phyloP scores from a whole-genome alignment of 2,329 filamentous ascomycete species.

The Apiospora sp. region DNA sequence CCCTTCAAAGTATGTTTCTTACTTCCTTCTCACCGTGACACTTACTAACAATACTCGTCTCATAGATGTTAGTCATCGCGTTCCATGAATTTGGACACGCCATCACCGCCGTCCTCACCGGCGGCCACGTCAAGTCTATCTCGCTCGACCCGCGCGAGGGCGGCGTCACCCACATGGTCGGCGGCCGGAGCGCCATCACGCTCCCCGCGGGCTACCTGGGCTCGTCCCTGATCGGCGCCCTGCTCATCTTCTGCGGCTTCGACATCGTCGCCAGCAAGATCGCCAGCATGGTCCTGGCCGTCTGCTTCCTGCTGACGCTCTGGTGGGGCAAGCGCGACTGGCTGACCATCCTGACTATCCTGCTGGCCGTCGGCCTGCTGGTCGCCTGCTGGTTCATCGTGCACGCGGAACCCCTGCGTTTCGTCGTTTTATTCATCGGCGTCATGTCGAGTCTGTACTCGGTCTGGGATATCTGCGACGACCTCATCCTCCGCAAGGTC shows the following conservation, averaged over 20 bases:
- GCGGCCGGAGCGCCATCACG: conserved; percentile 74
- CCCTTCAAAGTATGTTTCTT: conserved; percentile 72
- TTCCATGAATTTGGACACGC: conserved; percentile 81
- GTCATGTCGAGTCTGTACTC: conserved; percentile 84
- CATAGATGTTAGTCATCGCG: conserved; percentile 80
- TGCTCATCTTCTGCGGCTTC: conserved; percentile 82
- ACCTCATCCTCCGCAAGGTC: conserved; percentile 81
- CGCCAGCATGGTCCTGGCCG: conserved; percentile 75
- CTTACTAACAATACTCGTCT: neutral
- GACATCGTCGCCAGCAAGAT: conserved; percentile 83
- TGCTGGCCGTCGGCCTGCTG: conserved; percentile 74
- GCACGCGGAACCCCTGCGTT: conserved; percentile 76
- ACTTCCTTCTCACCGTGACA: neutral
- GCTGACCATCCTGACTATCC: conserved; percentile 76
- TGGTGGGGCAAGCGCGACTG: conserved; percentile 85
- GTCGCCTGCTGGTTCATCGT: conserved; percentile 82
- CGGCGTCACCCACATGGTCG: conserved; percentile 79
- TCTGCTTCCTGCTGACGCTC: conserved; percentile 78
- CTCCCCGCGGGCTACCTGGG: conserved; percentile 82
- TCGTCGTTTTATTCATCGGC: conserved; percentile 80
- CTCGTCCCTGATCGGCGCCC: conserved; percentile 77
- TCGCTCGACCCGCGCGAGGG: conserved; percentile 79
- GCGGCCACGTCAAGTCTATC: conserved; percentile 77
- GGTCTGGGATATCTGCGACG: conserved; percentile 87
- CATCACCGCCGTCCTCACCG: conserved; percentile 74